Conservation (phyloP, 306 rosid species). For the Benincasa hispida region DNA sequence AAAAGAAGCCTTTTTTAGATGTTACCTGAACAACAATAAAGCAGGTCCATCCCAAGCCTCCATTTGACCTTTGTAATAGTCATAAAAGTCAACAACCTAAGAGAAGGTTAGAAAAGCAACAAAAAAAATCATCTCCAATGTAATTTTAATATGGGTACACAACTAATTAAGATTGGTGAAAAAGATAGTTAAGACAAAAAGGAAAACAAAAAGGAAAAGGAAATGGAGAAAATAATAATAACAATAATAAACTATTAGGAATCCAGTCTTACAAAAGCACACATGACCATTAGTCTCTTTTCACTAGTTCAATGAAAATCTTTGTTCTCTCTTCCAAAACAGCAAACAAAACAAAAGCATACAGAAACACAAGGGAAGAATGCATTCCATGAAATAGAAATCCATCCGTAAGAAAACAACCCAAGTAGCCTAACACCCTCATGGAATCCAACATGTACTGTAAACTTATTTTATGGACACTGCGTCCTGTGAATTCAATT, state of each 20-base stretch:
- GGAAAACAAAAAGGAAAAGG: neutral
- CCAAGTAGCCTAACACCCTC: neutral
- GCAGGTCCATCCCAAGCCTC: slow-evolving; percentile 99
- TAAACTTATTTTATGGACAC: neutral
- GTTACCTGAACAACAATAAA: slow-evolving; percentile 87
- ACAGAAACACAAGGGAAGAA: neutral
- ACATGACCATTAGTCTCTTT: no score
- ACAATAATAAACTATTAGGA: neutral
- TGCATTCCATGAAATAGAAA: slow-evolving; percentile 3
- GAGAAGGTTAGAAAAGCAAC: slow-evolving; percentile 2
- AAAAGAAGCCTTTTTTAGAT: neutral
- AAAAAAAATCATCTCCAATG: neutral
- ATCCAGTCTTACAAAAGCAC: neutral
- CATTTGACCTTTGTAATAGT: slow-evolving; percentile 99
- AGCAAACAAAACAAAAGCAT: neutral
- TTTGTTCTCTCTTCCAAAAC: no score
- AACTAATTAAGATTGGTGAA: neutral
- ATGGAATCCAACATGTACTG: neutral
- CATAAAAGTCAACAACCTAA: slow-evolving; percentile 84
- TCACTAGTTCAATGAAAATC: no score
- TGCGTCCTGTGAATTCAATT: neutral
- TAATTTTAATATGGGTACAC: neutral
- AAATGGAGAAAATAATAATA: no score
- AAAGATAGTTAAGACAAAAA: neutral
- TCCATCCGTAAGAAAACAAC: neutral